Evolutionary conservation across 2,329 filamentous ascomycete species (phyloP).

Genomic region (Colletotrichum godetiae): DNA sequence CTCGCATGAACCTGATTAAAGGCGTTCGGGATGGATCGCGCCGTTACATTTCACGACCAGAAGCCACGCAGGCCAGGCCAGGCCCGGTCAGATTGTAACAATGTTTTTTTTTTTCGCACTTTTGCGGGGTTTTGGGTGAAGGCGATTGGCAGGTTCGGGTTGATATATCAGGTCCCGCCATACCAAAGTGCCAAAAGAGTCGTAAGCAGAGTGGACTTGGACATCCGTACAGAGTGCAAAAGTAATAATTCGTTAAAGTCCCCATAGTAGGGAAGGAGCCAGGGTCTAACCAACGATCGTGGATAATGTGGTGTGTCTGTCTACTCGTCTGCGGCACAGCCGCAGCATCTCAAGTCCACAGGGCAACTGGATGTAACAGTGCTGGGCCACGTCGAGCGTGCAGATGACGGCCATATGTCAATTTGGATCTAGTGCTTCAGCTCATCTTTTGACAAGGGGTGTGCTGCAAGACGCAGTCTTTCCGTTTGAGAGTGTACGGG

Average conservation of each 20-base stretch:
- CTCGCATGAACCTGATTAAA: slow-evolving; percentile 6
- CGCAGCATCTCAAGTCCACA: background rate
- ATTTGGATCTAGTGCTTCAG: slow-evolving; percentile 20
- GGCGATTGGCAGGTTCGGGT: slow-evolving; percentile 30
- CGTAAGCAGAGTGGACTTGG: background rate
- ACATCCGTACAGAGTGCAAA: background rate
- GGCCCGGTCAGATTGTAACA: background rate
- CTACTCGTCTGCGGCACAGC: slow-evolving; percentile 25
- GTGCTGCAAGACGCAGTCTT: slow-evolving; percentile 16
- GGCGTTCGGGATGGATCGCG: slow-evolving; percentile 15
- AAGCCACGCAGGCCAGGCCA: background rate
- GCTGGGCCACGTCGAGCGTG: slow-evolving; percentile 21
- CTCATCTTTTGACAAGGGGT: background rate
- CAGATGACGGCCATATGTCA: slow-evolving; percentile 24
- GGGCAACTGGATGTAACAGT: slow-evolving; percentile 22
- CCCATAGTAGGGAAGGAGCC: background rate
- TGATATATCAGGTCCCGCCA: slow-evolving; percentile 1
- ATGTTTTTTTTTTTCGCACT: background rate
- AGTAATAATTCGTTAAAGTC: background rate
- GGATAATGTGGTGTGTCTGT: background rate
- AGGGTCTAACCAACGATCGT: background rate
- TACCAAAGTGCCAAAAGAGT: background rate
- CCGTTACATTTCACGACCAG: slow-evolving; percentile 14
- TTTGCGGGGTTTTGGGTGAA: background rate
- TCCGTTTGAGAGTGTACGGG: slow-evolving; percentile 23